Percentiles rank a stretch among this genome's conserved stretches.
Evolutionary conservation across 2,329 filamentous ascomycete species (phyloP).

Genomic region (Zymoseptoria crescenta): DNA sequence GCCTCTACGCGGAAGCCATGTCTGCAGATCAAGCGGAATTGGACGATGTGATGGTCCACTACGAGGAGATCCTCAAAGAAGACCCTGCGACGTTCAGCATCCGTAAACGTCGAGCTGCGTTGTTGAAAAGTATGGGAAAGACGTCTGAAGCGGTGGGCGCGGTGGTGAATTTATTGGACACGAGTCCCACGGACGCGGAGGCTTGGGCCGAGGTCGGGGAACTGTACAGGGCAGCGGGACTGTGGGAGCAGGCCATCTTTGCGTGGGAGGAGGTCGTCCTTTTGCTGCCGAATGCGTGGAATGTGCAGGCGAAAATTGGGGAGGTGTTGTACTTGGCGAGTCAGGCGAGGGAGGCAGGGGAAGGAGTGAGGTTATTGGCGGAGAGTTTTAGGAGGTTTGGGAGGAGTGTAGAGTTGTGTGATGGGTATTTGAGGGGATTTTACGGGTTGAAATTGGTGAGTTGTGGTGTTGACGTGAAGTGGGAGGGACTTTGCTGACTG

Average conservation of each 20-base stretch:
- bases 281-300: constrained; percentile 87
- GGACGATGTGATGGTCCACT: constrained; percentile 63
- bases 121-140: constrained; percentile 67
- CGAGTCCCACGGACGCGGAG: constrained; percentile 82
- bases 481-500: constrained; percentile 8
- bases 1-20: constrained; percentile 75
- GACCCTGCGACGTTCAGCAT: constrained; percentile 78
- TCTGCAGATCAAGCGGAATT: constrained; percentile 60
- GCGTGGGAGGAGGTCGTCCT: constrained; percentile 85
- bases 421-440: constrained; percentile 84
- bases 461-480: constrained; percentile 25
- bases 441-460: constrained; percentile 70
- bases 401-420: constrained; percentile 85
- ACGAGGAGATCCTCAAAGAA: constrained; percentile 64
- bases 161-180: constrained; percentile 68
- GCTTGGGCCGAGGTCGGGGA: constrained; percentile 88
- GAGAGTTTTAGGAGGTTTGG: constrained; percentile 80
- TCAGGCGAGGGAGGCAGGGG: constrained; percentile 25
- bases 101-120: constrained; percentile 72
- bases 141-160: constrained; percentile 64
- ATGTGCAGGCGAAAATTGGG: constrained; percentile 82
- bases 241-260: constrained; percentile 77
- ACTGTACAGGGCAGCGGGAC: constrained; percentile 70
- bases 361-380: constrained; percentile 41
- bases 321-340: constrained; percentile 63